Conservation (phyloP, 257 asterid genomes). For the Salvia hispanica region DNA sequence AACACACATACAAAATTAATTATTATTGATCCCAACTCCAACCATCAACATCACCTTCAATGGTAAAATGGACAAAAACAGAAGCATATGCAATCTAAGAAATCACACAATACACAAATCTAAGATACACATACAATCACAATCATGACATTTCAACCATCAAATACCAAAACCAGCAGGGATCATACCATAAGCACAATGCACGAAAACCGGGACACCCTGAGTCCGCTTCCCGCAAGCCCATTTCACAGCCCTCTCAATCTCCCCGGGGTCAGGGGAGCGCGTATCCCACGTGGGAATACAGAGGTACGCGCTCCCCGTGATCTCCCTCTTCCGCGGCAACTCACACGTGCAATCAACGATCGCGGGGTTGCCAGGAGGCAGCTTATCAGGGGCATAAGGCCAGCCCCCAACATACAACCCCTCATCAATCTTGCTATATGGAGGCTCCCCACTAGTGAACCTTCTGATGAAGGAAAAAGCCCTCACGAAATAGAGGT, state of each 20-base stretch:
- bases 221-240: conserved; percentile 89
- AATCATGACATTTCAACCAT: neutral
- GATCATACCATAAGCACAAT: conserved; percentile 85
- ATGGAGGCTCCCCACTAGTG: conserved; percentile 77
- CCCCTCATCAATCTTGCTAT: conserved; percentile 64
- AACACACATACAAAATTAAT: neutral
- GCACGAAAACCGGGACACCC: conserved; percentile 66
- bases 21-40: neutral
- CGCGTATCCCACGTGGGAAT: conserved; percentile 93
- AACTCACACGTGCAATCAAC: conserved; percentile 94
- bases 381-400: conserved; percentile 61
- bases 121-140: neutral
- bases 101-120: neutral
- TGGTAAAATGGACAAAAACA: neutral
- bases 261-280: conserved; percentile 79
- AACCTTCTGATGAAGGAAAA: conserved; percentile 74
- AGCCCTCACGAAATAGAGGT: conserved; percentile 70
- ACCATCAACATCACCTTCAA: neutral
- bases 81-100: neutral
- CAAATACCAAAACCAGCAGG: neutral
- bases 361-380: conserved; percentile 85
- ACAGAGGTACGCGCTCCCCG: conserved; percentile 72
- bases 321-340: conserved; percentile 66
- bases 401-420: conserved; percentile 98
- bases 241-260: conserved; percentile 92